A percentile compares a stretch with the other conserved stretches of the same genome.
Conservation (phyloP, 1,139 yeast genomes). For the Candida gigantensis region DNA sequence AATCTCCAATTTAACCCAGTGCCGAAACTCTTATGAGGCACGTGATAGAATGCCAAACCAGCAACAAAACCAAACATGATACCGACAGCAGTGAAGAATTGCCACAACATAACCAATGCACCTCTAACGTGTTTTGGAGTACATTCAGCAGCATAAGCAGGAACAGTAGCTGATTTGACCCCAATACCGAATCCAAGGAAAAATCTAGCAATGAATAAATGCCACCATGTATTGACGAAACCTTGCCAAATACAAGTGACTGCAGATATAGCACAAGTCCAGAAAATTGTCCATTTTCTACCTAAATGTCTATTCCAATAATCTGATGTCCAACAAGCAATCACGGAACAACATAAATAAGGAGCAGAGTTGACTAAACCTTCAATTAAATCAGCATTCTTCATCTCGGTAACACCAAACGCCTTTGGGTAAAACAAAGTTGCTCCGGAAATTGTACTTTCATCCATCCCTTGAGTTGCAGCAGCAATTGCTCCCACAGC, state of each 20-base stretch:
- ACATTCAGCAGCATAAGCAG: slow-evolving; percentile 81
- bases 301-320: slow-evolving; percentile 64
- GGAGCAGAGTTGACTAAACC: slow-evolving; percentile 85
- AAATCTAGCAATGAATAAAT: slow-evolving; percentile 71
- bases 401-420: slow-evolving; percentile 49
- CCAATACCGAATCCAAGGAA: slow-evolving; percentile 79
- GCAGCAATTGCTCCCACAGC: slow-evolving; percentile 86
- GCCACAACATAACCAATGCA: slow-evolving; percentile 85
- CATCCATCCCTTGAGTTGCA: slow-evolving; percentile 93
- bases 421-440: slow-evolving; percentile 62
- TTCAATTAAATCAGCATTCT: slow-evolving; percentile 63
- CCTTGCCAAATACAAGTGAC: slow-evolving; percentile 78
- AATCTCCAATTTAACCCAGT: slow-evolving; percentile 71
- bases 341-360: slow-evolving; percentile 67
- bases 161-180: slow-evolving; percentile 78
- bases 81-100: slow-evolving; percentile 85
- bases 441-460: slow-evolving; percentile 85
- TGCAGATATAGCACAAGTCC: slow-evolving; percentile 66
- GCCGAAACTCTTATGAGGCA: slow-evolving; percentile 39
- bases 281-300: slow-evolving; percentile 72
- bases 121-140: slow-evolving; percentile 78
- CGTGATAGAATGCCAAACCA: slow-evolving; percentile 55
- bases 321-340: slow-evolving; percentile 77
- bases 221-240: slow-evolving; percentile 71
- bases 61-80: slow-evolving; percentile 79